Evolutionary conservation across 352 stramenopile species (phyloP).

Genomic region (Globisporangium orthogonon): DNA sequence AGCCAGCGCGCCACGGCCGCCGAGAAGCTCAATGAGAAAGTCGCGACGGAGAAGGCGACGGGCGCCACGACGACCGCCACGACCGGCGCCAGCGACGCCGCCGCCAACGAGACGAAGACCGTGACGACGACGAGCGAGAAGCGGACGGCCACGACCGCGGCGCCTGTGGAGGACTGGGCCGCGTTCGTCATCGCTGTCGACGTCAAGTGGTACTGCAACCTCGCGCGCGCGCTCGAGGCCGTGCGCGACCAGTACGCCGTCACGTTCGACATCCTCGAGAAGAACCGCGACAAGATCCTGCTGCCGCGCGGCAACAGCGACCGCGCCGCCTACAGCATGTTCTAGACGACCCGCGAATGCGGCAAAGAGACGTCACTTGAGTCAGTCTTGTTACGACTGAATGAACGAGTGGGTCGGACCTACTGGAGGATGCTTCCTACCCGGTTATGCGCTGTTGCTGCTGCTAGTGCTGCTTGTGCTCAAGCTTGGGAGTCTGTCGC

Average conservation of each 20-base stretch:
- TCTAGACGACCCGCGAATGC: slow-evolving; percentile 24
- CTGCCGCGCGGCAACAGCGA: slow-evolving; percentile 59
- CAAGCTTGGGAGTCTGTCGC: neutral
- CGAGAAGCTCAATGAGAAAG: slow-evolving; percentile 73
- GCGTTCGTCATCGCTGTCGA: slow-evolving; percentile 68
- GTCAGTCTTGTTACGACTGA: neutral
- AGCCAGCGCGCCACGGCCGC: slow-evolving; percentile 48
- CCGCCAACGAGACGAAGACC: slow-evolving; percentile 66
- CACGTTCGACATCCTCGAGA: slow-evolving; percentile 58
- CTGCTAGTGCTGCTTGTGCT: no score
- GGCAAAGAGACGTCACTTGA: no score
- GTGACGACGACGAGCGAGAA: slow-evolving; percentile 57
- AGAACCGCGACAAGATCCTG: slow-evolving; percentile 83
- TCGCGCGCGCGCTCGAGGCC: slow-evolving; percentile 55
- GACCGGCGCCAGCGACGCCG: slow-evolving; percentile 56
- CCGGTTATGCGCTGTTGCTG: no score
- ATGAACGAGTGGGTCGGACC: neutral
- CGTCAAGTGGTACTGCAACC: slow-evolving; percentile 83
- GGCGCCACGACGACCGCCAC: slow-evolving; percentile 52
- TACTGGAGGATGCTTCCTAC: no score
- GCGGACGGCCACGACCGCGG: slow-evolving; percentile 24
- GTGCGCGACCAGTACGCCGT: slow-evolving; percentile 77
- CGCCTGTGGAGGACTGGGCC: slow-evolving; percentile 45
- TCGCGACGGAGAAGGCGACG: slow-evolving; percentile 44
- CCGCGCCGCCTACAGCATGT: slow-evolving; percentile 76